Conservation (phyloP, 495 filamentous ascomycete species). For the Umbilicaria muhlenbergii region DNA sequence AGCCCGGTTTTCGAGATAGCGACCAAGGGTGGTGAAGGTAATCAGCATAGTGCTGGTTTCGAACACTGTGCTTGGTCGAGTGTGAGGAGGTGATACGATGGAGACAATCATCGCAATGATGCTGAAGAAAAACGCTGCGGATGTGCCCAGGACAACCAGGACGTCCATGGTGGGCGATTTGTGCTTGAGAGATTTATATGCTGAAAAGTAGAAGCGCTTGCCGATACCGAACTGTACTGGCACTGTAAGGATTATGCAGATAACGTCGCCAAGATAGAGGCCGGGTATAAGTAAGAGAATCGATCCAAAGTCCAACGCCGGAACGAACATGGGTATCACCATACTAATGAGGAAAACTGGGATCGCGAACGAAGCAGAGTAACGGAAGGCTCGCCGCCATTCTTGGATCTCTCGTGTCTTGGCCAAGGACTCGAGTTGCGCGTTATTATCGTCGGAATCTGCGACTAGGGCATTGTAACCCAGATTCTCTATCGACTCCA, state of each 20-base stretch:
- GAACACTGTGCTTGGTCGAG: constrained; percentile 72
- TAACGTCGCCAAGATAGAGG: constrained; percentile 71
- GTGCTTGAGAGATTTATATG: constrained; percentile 82
- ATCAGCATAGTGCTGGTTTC: constrained; percentile 99
- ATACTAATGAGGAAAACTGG: constrained; percentile 90
- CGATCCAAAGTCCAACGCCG: constrained; percentile 55
- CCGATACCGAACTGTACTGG: constrained; percentile 96
- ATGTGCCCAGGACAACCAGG: constrained; percentile 83
- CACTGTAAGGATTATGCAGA: constrained; percentile 70
- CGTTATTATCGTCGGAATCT: constrained; percentile 89
- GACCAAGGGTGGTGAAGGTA: constrained; percentile 83
- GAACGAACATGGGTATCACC: constrained; percentile 69
- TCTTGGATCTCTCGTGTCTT: constrained; percentile 94
- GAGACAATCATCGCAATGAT: constrained; percentile 76
- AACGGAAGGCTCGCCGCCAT: constrained; percentile 67
- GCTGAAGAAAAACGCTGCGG: constrained; percentile 97
- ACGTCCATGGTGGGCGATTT: constrained; percentile 95
- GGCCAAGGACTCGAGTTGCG: constrained; percentile 85
- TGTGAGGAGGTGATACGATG: constrained; percentile 50
- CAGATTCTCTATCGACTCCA: constrained; percentile 61
- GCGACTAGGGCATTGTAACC: constrained; percentile 82
- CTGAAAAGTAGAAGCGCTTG: constrained; percentile 77
- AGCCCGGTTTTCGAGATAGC: constrained; percentile 85
- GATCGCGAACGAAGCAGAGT: constrained; percentile 65
- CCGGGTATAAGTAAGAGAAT: constrained; percentile 48